A percentile compares a stretch with the other conserved stretches of the same genome.
These are phyloP conservation scores for Flammula alnicola DNA, from an alignment of 1,284 basidiomycete genomes.

Conservation along the genomic window DNA sequence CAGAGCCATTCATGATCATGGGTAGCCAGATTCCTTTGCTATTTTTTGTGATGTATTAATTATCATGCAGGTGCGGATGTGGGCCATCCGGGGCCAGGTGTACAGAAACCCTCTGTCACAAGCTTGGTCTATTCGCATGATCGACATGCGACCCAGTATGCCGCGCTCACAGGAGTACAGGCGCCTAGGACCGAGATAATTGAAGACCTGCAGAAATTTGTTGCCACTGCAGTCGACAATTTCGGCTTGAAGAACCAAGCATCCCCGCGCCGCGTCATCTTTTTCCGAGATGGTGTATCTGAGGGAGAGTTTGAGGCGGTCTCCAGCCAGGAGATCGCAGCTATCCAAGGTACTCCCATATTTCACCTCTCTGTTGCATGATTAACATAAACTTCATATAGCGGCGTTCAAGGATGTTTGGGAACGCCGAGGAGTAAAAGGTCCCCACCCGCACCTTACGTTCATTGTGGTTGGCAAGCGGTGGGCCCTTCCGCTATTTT, in stretches of 20 bases:
- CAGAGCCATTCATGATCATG: constrained; percentile 45
- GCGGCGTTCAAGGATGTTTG: constrained; percentile 29
- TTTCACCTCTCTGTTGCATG: not conserved
- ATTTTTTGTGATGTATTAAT: not conserved
- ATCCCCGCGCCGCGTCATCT: constrained; percentile 42
- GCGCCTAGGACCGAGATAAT: constrained; percentile 56
- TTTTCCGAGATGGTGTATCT: constrained; percentile 69
- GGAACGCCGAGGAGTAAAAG: constrained; percentile 11
- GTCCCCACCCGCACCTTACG: constrained; percentile 8
- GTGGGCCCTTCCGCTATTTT: constrained; percentile 32
- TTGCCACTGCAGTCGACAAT: constrained; percentile 31
- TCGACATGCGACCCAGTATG: constrained; percentile 39
- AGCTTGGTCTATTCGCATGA: constrained; percentile 59
- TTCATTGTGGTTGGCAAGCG: constrained; percentile 64
- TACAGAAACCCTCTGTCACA: constrained; percentile 51
- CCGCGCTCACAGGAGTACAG: constrained; percentile 48
- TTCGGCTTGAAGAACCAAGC: constrained; percentile 31
- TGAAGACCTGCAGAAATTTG: constrained; percentile 45
- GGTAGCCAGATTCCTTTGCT: constrained; percentile 33
- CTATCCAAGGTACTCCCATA: constrained; percentile 45
- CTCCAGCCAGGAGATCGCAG: constrained; percentile 45
- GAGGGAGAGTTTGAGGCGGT: constrained; percentile 62
- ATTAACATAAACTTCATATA: constrained; percentile 6
- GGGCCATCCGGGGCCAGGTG: constrained; percentile 51
- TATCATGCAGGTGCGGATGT: constrained; percentile 52